These are phyloP conservation scores for Cyberlindnera americana DNA, from an alignment of 805 yeast genomes.

Conservation along the genomic window DNA sequence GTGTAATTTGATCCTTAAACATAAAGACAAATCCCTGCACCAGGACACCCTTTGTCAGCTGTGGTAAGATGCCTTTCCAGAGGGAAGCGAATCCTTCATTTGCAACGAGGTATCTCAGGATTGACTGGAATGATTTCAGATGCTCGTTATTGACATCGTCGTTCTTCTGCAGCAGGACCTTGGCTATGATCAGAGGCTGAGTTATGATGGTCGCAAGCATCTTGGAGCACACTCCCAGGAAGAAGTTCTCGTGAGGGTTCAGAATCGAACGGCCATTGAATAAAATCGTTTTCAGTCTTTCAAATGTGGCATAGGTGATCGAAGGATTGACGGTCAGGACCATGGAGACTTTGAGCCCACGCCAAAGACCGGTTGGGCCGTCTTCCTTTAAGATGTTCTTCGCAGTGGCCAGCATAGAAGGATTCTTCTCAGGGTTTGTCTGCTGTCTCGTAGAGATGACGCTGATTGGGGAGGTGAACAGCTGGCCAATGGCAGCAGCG, in stretches of 20 bases:
- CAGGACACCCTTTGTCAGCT: constrained; percentile 72
- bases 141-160: constrained; percentile 37
- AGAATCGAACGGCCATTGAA: constrained; percentile 35
- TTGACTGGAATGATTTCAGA: constrained; percentile 59
- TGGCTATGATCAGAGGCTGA: constrained; percentile 82
- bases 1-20: constrained; percentile 43
- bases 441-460: constrained; percentile 69
- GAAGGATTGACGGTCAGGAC: constrained; percentile 81
- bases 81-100: constrained; percentile 63
- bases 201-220: constrained; percentile 75
- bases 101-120: constrained; percentile 54
- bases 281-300: constrained; percentile 54
- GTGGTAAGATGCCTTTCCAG: constrained; percentile 82
- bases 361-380: constrained; percentile 74
- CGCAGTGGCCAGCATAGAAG: constrained; percentile 39
- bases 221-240: constrained; percentile 77
- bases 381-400: constrained; percentile 55
- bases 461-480: constrained; percentile 77
- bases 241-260: constrained; percentile 60
- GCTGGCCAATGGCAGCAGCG: constrained; percentile 79
- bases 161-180: constrained; percentile 69
- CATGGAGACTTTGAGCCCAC: constrained; percentile 75
- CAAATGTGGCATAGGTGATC: constrained; percentile 80
- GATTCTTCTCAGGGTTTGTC: constrained; percentile 37
- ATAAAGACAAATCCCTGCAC: constrained; percentile 83